Evolutionary conservation across 1,284 basidiomycete genomes (phyloP).

Genomic region (Cutaneotrichosporon cavernicola): DNA sequence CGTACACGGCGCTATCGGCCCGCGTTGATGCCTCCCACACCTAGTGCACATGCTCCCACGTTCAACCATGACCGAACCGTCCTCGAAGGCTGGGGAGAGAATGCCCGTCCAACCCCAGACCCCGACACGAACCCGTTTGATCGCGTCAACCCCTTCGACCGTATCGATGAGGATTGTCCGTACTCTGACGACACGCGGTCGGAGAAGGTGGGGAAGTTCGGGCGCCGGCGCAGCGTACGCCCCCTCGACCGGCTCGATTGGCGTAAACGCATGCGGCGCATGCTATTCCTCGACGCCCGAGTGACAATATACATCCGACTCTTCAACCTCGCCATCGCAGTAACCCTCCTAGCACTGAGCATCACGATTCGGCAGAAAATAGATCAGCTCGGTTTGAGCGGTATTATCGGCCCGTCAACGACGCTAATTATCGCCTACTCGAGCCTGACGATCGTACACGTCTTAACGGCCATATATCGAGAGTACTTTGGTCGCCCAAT

Average conservation of each 20-base stretch:
- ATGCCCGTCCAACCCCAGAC: slow-evolving; percentile 12
- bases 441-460: slow-evolving; percentile 56
- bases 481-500: slow-evolving; percentile 61
- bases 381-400: slow-evolving; percentile 38
- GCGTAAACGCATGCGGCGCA: slow-evolving; percentile 45
- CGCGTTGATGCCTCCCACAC: slow-evolving; percentile 21
- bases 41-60: slow-evolving; percentile 5
- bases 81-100: slow-evolving; percentile 16
- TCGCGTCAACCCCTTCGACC: slow-evolving; percentile 26
- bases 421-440: slow-evolving; percentile 57
- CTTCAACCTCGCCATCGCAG: slow-evolving; percentile 55
- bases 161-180: slow-evolving; percentile 25
- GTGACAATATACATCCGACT: slow-evolving; percentile 58
- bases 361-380: slow-evolving; percentile 53
- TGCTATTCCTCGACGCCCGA: slow-evolving; percentile 54
- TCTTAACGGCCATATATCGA: slow-evolving; percentile 53
- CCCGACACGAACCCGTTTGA: slow-evolving; percentile 21
- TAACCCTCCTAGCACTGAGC: slow-evolving; percentile 54
- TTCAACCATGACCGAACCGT: slow-evolving; percentile 4
- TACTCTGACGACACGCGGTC: slow-evolving; percentile 12
- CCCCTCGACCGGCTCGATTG: slow-evolving; percentile 29
- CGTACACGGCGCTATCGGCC: slow-evolving; percentile 17
- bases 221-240: slow-evolving; percentile 6
- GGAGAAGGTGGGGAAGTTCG: slow-evolving; percentile 14
- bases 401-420: slow-evolving; percentile 58